Conservation (phyloP, 2,329 filamentous ascomycete species). For the Zasmidium citrigriseum region DNA sequence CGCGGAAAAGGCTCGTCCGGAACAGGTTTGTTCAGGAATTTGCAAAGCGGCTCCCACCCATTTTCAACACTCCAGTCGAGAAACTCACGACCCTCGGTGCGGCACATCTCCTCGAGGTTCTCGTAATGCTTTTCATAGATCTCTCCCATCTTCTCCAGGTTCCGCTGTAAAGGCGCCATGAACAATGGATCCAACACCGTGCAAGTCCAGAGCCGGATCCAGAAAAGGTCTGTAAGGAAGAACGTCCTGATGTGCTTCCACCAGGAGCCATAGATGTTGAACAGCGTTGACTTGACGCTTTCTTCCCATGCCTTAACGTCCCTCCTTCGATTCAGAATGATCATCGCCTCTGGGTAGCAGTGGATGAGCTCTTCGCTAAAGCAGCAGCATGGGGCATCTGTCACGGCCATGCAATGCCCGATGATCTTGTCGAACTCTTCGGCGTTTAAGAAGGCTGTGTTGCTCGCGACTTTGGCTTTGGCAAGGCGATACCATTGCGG, state of each 20-base stretch:
- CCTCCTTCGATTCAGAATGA: conserved; percentile 55
- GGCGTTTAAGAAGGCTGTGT: background rate
- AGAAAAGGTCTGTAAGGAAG: background rate
- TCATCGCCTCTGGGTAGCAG: conserved; percentile 14
- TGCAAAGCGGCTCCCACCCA: conserved; percentile 14
- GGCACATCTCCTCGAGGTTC: background rate
- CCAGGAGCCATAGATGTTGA: background rate
- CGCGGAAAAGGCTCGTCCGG: conserved; percentile 6
- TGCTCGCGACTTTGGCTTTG: background rate
- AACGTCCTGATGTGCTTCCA: background rate
- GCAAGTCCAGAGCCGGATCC: background rate
- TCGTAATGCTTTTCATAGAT: background rate
- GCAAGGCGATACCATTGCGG: background rate
- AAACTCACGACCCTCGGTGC: background rate
- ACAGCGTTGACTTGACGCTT: background rate
- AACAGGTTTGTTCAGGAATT: conserved; percentile 8
- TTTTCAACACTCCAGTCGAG: conserved; percentile 7
- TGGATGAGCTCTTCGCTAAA: conserved; percentile 21
- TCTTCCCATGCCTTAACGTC: conserved; percentile 43
- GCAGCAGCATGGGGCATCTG: conserved; percentile 14
- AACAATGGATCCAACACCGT: background rate
- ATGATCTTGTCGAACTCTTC: conserved; percentile 65
- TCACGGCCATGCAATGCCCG: conserved; percentile 52
- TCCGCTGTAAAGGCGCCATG: background rate
- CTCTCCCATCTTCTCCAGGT: background rate